Base-by-base conservation (phyloP, 2,329 filamentous ascomycete genomes). In the Coleophoma cylindrospora region DNA sequence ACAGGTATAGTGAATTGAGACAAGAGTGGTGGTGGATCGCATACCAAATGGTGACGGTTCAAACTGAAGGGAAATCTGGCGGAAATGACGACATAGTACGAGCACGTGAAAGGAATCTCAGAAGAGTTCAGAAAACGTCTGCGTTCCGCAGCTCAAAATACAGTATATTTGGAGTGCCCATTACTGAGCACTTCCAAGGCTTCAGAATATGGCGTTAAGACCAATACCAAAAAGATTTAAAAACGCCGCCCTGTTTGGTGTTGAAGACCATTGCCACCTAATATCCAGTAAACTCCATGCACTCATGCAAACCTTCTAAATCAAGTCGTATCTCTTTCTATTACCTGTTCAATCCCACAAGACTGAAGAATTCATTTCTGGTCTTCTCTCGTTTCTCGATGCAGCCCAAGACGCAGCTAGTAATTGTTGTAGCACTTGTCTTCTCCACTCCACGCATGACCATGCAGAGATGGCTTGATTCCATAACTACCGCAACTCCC, bases 401-500 rank as follows among this genome's bases (percentile, higher is more conserved):
- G 63, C 91, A 91, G 37, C 94, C 94, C n/a, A 97, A 80, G 71
- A 99, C 95, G 67, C 92, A 97, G 73, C 91, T 96, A 15, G 94
- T 99, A 36, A 95, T 94, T 7, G 94, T 97, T 15, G 81, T 87
- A 46, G 88, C 85, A 38, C 79, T 81, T 0, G 90, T 91, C 76
- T 99, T 96, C 67, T 96, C 83, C 10, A 99, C 92, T n/a, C 94
- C 94, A 43, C 94, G 83, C 91, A 96, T 97, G 14, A 96, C 91
- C 92, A 97, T 99, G 75, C 94, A 99, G 43, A 97, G 75, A 71
- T 99, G 94, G 64, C 84, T 91, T 13, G 89, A 95, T 66, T 99
- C 94, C 86, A 99, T 96, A 52, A 99, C 92, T 2, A 99, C 94
- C 17, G 89, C 92, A 2, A 99, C 92, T 43, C 94, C 94, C 65